phyloP scores from a whole-genome alignment of 768 basidiomycete genomes.

The Tylopilus sp. region DNA sequence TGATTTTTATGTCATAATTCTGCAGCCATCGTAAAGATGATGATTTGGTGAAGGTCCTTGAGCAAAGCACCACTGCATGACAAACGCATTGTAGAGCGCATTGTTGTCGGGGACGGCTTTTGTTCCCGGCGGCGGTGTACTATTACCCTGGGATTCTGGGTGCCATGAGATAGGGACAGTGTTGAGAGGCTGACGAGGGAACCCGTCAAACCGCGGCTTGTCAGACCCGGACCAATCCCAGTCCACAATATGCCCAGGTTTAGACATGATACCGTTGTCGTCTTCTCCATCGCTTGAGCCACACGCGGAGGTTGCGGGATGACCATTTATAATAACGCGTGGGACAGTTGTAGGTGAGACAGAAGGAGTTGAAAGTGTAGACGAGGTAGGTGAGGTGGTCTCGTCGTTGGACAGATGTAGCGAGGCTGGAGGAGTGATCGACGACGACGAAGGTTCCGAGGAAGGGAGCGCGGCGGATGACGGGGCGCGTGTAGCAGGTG shows the following conservation, averaged over 20 bases:
- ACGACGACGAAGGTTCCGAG: background rate
- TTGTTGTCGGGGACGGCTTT: constrained; percentile 18
- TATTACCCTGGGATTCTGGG: background rate
- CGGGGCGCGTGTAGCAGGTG: constrained; percentile 19
- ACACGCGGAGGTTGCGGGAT: constrained; percentile 17
- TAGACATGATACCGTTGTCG: background rate
- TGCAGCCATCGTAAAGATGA: constrained; percentile 9
- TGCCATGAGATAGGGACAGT: constrained; percentile 23
- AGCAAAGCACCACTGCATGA: constrained; percentile 69
- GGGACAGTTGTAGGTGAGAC: constrained; percentile 20
- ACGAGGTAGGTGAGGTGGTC: background rate
- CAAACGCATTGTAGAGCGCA: constrained; percentile 54
- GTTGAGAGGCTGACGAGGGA: background rate
- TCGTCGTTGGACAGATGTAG: too few relatives aligned
- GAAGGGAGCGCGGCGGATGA: constrained; percentile 5
- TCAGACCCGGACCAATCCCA: constrained; percentile 23
- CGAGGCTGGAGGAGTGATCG: background rate
- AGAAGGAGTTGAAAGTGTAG: constrained; percentile 25
- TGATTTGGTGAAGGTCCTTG: constrained; percentile 34
- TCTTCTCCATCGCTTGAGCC: background rate
- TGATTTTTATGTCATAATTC: constrained; percentile 22
- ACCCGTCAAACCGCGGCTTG: background rate
- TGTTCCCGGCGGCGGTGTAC: background rate
- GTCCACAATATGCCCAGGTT: constrained; percentile 8
- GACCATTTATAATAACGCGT: constrained; percentile 25